Conservation (phyloP, 73 alveolate genomes). For the Diophrys sp. region DNA sequence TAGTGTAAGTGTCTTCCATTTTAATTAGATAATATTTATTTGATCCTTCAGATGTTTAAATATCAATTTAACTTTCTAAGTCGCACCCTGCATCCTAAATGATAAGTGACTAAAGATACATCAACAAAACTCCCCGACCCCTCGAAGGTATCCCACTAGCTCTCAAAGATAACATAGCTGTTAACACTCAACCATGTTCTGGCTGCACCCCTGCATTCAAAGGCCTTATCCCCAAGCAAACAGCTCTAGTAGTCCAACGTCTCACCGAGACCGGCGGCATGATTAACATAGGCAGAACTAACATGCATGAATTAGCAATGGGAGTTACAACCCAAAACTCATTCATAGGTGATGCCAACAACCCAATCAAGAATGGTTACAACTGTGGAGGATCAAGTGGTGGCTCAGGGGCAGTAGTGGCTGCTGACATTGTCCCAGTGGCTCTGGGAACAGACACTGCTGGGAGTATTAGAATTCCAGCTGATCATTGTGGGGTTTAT, state of each 20-base stretch:
- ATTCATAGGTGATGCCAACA: slow-evolving; percentile 44
- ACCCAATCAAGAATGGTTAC: slow-evolving; percentile 27
- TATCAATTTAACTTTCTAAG: too few species aligned
- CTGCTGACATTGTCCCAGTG: slow-evolving; percentile 27
- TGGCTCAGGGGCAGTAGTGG: slow-evolving; percentile 52
- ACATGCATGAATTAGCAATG: neutral
- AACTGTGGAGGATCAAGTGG: slow-evolving; percentile 57
- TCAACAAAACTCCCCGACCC: slow-evolving; percentile 6
- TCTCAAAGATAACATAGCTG: slow-evolving; percentile 23
- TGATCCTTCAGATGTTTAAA: too few species aligned
- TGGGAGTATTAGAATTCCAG: slow-evolving; percentile 56
- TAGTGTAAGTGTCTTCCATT: too few species aligned
- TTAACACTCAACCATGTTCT: slow-evolving; percentile 7
- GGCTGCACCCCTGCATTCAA: slow-evolving; percentile 17
- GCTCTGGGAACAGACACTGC: slow-evolving; percentile 61
- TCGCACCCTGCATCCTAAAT: too few species aligned
- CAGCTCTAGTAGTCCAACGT: slow-evolving; percentile 12
- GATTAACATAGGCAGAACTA: too few species aligned
- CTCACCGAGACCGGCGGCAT: slow-evolving; percentile 17
- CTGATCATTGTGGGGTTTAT: slow-evolving; percentile 44
- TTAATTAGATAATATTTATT: too few species aligned
- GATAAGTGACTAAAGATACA: slow-evolving; percentile 2
- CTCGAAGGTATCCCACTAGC: slow-evolving; percentile 41
- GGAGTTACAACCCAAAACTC: slow-evolving; percentile 29
- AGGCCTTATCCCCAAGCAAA: slow-evolving; percentile 2